Percentiles rank a stretch among this genome's conserved stretches.
Conservation (phyloP, 768 basidiomycete species). For the Phylloporus rhodoxanthus region DNA sequence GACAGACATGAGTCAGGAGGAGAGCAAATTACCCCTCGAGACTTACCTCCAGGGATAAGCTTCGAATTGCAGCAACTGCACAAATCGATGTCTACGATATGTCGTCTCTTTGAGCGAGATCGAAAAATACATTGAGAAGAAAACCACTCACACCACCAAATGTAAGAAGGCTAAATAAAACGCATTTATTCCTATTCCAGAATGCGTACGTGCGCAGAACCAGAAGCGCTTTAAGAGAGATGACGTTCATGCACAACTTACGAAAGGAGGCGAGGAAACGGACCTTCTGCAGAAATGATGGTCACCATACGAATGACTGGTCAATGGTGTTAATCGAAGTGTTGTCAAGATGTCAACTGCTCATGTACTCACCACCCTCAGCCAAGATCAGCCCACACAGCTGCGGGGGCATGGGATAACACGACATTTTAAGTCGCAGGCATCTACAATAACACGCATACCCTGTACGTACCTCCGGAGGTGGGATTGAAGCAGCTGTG, state of each 20-base stretch:
- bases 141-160: conserved; percentile 8
- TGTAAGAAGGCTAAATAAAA: conserved; percentile 10
- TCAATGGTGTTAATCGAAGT: not conserved
- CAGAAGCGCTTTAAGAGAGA: conserved; percentile 9
- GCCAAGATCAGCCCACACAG: not conserved
- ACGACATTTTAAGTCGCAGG: not conserved
- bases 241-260: not conserved
- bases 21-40: not conserved
- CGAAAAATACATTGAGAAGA: not conserved
- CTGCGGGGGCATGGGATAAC: not conserved
- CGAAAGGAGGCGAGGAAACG: not conserved
- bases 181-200: conserved; percentile 10
- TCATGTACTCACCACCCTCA: conserved; percentile 8
- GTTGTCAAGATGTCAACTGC: not conserved
- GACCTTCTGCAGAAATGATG: conserved; percentile 11
- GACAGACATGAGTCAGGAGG: not conserved
- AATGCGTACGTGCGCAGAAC: conserved; percentile 18
- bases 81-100: conserved; percentile 4
- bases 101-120: not conserved
- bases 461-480: conserved; percentile 2
- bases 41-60: conserved; percentile 5
- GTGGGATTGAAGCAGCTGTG: conserved; percentile 4
- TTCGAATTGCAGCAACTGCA: conserved; percentile 6
- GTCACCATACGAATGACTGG: conserved; percentile 9
- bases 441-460: not conserved